These are phyloP conservation scores for Clarireedia hainanense DNA, from an alignment of 2,329 filamentous ascomycete species.

Conservation along the genomic window DNA sequence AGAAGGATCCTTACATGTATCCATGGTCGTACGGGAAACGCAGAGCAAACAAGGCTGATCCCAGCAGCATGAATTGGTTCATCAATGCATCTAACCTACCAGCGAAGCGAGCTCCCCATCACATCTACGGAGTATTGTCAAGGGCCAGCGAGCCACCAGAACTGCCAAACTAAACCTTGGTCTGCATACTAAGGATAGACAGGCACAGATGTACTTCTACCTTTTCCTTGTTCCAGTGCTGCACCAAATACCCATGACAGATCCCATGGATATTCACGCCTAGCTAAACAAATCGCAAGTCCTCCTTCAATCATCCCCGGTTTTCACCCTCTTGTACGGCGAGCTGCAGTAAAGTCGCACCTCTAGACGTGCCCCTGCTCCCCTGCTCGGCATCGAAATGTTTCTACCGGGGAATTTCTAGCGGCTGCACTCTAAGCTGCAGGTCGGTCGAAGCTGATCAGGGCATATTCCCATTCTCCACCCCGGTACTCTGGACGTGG, in stretches of 20 bases:
- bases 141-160: background rate
- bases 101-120: background rate
- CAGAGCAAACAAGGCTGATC: conserved; percentile 7
- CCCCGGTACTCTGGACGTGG: conserved; percentile 2
- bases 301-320: conserved; percentile 6
- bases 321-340: conserved; percentile 1
- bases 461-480: background rate
- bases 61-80: conserved; percentile 5
- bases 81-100: conserved; percentile 8
- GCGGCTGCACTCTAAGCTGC: conserved; percentile 4
- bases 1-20: conserved; percentile 4
- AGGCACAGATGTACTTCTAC: background rate
- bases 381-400: conserved; percentile 9
- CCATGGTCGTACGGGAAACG: background rate
- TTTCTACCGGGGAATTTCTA: conserved; percentile 10
- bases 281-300: conserved; percentile 8
- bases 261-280: background rate
- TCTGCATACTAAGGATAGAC: background rate
- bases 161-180: background rate
- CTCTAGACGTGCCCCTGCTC: background rate
- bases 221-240: background rate
- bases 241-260: conserved; percentile 2
- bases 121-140: too few relatives aligned
- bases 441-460: background rate
- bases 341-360: conserved; percentile 6